Conservation (phyloP, 805 yeast genomes). For the Saccharomycopsis javanensis region DNA sequence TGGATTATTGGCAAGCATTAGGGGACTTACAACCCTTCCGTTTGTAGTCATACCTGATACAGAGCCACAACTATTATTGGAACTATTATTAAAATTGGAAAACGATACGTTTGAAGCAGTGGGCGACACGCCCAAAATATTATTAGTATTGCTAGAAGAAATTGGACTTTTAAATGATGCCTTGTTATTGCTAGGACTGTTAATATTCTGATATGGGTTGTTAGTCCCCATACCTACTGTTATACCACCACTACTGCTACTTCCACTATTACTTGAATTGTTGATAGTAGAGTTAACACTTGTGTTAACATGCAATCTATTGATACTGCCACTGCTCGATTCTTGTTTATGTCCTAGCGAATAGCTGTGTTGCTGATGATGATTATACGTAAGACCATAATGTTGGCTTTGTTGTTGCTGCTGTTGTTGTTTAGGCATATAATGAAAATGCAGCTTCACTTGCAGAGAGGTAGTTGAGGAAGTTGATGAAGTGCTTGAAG, state of each 20-base stretch:
- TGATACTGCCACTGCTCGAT: background rate
- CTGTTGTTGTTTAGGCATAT: background rate
- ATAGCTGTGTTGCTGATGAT: background rate
- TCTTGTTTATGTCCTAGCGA: background rate
- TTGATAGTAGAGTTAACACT: background rate
- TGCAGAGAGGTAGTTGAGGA: background rate
- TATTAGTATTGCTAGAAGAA: slow-evolving; percentile 4
- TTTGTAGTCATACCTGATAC: background rate
- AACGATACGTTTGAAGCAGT: background rate
- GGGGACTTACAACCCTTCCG: background rate
- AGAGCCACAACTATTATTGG: background rate
- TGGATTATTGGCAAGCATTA: slow-evolving; percentile 12
- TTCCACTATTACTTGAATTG: background rate
- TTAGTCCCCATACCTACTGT: background rate
- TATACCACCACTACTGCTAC: background rate
- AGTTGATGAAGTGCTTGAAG: slow-evolving; percentile 1
- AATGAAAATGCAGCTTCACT: background rate
- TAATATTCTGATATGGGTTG: slow-evolving; percentile 18
- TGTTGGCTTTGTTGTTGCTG: background rate
- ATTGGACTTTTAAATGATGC: background rate
- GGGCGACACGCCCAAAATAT: background rate
- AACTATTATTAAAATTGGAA: background rate
- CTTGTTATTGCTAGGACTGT: slow-evolving; percentile 11
- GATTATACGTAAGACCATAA: background rate
- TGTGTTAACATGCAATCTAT: background rate